phyloP scores from a whole-genome alignment of 352 stramenopile species.

The Phytophthora nicotianae region DNA sequence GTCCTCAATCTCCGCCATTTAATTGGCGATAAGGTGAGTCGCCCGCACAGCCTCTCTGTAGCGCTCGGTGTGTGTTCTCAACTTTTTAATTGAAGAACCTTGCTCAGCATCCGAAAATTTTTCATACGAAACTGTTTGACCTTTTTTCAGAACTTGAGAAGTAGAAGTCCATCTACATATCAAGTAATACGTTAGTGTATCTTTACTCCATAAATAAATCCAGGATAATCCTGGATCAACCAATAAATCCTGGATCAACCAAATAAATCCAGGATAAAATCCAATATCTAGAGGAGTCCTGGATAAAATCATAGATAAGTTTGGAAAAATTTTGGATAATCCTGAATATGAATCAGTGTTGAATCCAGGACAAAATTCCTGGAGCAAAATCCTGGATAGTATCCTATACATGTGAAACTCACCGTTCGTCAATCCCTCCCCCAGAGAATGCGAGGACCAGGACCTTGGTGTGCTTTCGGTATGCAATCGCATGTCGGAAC shows the following conservation, averaged over 20 bases:
- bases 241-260: too few species aligned
- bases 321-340: too few species aligned
- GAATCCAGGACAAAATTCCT: too few species aligned
- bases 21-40: background rate
- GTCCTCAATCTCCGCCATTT: conserved; percentile 16
- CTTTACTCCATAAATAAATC: background rate
- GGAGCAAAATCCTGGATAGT: too few species aligned
- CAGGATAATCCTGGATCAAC: too few species aligned
- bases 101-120: background rate
- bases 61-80: background rate
- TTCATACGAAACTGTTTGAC: background rate
- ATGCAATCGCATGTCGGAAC: background rate
- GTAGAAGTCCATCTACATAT: background rate
- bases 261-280: too few species aligned
- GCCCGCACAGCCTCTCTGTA: background rate
- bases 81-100: too few species aligned
- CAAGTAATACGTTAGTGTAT: too few species aligned
- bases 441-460: background rate
- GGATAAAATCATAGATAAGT: too few species aligned
- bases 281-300: too few species aligned
- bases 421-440: background rate
- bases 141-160: background rate
- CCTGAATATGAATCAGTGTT: too few species aligned
- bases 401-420: background rate
- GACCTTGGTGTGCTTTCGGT: background rate